Base-by-base conservation (phyloP, 2,329 filamentous ascomycete species). In the Claviceps sp. region DNA sequence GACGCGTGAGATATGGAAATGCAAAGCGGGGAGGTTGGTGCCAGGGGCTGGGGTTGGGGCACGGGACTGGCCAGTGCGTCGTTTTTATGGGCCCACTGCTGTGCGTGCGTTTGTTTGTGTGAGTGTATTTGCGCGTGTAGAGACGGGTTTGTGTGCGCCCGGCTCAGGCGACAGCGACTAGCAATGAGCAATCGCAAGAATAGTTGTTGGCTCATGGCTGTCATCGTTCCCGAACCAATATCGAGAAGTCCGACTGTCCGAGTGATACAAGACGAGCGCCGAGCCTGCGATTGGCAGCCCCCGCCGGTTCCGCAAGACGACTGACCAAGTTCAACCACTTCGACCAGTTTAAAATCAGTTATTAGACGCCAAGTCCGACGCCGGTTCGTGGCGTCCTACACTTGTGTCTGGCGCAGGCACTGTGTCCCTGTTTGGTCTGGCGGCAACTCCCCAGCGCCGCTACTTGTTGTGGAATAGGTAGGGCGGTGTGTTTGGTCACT, bases 1-100 rank as follows among this genome's bases (percentile, higher is more conserved):
- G 30, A 34, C 30, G 58, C 49, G 55, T 53, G 54, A 52, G 56
- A 58, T 60, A 60, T 63, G 57, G 57, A 60, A 62, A 57, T 57
- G 61, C 58, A 59, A 34, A 58, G 54, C 51, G 47, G 54, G 55
- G 45, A 22, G 24, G 14, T 11, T 16, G 22, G 42, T 22, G 11
- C 5, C 40, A 42, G n/a, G 40, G 20, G 42, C 20, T 20, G 42
- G 20, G 41, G 38, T 5, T 41, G 38, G 16, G 38, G 24, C 38
- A 41, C 36, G 41, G 37, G 37, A 49, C 48, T 52, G 49, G n/a
- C 38, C 46, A 47, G 43, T 44, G 45, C 46, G 51, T 43, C 30
- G 47, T 34, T 14, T 24, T 18, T 13, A 49, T 53, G 53, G 53
- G 47, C 50, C 53, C 37, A 14, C 47, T 41, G 40, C 51, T 24